Base-by-base conservation (phyloP, 441 rosid genomes). In the Biscutella laevigata region DNA sequence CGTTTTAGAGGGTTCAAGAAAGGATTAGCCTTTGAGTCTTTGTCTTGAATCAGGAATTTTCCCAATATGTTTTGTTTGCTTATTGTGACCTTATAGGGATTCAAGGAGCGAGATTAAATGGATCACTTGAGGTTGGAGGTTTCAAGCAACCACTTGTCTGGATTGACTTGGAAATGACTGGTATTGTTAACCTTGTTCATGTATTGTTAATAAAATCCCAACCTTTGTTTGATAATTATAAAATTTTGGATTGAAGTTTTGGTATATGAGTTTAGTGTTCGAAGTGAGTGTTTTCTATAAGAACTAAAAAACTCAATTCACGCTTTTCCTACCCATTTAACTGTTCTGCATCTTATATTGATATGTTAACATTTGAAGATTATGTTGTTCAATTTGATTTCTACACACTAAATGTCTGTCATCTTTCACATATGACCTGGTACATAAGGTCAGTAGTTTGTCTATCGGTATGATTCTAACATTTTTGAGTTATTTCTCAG, bases 161-260 rank as follows among this genome's bases (percentile, higher is more conserved):
- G 95, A 83, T 87, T 61, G 92, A 87, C 80, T 62, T 87, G 74
- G 96, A 84, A 68, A 90, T 84, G 96, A 83, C 98, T 56, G 98
- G 98, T 87, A 69, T 42, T 46, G 25, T 10, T 4, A 6, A 14
- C 21, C 26, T 27, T 60, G 10, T 33, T 33, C 19, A 36, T 49
- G 4, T n/a, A 45, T 33, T 2, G 14, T 0, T 38, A 13, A 1
- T 16, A 7, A 40, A 27, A 20, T 8, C 8, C n/a, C 15, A 26
- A 3, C 3, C 25, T 44, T 25, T 63, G n/a, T 4, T 40, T 45
- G 5, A 26, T 28, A n/a, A 16, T 35, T 39, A 7, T 10, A 20
- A 34, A 4, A 13, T 47, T 48, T 4, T 6, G 2, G 34, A 37
- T 30, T 57, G 7, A 0, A 11, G n/a, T 41, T 29, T 42, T 7